A percentile compares a stretch with the other conserved stretches of the same genome.
These are phyloP conservation scores for Colletotrichum endophyticum DNA, from an alignment of 2,329 filamentous ascomycete genomes.

Conservation along the genomic window DNA sequence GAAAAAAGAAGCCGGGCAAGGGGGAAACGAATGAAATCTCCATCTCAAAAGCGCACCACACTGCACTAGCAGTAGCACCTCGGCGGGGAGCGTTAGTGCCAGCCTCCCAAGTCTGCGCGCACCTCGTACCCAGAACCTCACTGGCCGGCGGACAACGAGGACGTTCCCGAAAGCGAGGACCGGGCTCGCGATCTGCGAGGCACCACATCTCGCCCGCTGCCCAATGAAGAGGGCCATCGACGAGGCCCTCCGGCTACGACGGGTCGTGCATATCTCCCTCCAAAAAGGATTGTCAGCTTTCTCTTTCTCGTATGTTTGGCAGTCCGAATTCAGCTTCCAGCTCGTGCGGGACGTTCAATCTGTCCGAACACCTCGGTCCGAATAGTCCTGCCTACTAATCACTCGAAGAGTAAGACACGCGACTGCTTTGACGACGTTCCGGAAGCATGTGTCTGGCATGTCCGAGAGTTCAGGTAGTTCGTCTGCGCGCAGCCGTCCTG, in stretches of 20 bases:
- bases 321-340: conserved; percentile 1
- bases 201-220: not conserved
- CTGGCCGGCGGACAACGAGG: not conserved
- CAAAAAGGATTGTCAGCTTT: not conserved
- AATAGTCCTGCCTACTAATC: not conserved
- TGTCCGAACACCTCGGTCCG: conserved; percentile 1
- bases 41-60: not conserved
- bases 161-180: not conserved
- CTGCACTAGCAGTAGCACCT: not conserved
- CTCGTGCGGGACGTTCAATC: not conserved
- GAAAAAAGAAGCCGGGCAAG: not conserved
- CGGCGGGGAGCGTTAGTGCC: not conserved
- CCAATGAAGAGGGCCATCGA: not conserved
- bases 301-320: not conserved
- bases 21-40: not conserved
- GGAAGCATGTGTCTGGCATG: not conserved
- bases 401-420: not conserved
- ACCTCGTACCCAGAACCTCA: not conserved
- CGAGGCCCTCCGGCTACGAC: not conserved
- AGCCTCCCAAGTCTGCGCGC: not conserved
- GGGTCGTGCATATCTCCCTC: not conserved
- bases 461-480: not conserved
- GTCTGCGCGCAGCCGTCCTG: not conserved
- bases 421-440: not conserved
- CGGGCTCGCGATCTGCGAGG: not conserved